phyloP scores from a whole-genome alignment of 2,329 filamentous ascomycete species.

The Epichloe sibirici region DNA sequence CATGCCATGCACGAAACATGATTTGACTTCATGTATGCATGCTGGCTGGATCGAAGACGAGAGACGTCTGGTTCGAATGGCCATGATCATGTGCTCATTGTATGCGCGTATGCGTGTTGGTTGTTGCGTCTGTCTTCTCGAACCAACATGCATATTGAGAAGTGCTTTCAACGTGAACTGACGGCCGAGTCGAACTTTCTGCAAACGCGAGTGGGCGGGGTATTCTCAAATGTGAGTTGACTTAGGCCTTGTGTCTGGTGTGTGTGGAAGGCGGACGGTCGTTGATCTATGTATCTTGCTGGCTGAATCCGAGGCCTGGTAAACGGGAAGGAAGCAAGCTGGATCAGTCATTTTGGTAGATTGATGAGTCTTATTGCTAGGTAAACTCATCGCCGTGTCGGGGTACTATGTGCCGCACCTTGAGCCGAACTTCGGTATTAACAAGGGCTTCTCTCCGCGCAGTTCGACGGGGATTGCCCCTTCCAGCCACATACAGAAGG shows the following conservation, averaged over 20 bases:
- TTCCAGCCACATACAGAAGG: not conserved
- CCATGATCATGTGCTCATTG: not conserved
- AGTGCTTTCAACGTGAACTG: not conserved
- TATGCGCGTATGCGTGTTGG: not conserved
- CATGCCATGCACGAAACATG: not conserved
- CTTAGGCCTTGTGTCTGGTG: too few species aligned
- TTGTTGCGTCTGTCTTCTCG: not conserved
- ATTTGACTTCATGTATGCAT: not conserved
- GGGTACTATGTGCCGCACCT: too few species aligned
- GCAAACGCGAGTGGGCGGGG: not conserved
- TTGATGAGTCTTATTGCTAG: too few species aligned
- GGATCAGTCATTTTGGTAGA: too few species aligned
- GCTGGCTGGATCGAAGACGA: not conserved
- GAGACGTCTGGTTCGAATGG: not conserved
- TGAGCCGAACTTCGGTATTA: not conserved
- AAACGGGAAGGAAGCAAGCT: too few species aligned
- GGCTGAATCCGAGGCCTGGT: too few species aligned
- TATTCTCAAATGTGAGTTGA: not conserved
- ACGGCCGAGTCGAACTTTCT: constrained; percentile 2
- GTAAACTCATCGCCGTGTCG: too few species aligned
- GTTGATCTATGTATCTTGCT: too few species aligned
- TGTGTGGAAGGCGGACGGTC: too few species aligned
- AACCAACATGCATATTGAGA: not conserved
- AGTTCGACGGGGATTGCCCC: not conserved
- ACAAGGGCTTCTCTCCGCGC: not conserved